phyloP scores from a whole-genome alignment of 1,284 basidiomycete genomes.

The Cryptococcus sp. region DNA sequence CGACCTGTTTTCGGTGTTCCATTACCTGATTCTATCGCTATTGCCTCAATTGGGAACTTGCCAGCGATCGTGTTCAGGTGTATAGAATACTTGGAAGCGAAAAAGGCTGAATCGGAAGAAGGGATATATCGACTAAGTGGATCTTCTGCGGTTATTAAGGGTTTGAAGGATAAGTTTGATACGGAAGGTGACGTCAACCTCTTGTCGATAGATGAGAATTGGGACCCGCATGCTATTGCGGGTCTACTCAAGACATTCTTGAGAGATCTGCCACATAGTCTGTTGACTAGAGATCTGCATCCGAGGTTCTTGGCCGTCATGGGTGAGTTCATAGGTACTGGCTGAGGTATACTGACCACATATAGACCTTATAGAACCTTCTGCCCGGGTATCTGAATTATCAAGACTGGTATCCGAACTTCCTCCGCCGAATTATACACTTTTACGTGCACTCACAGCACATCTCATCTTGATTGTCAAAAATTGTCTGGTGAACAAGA shows the following conservation, averaged over 20 bases:
- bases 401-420: constrained; percentile 78
- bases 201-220: constrained; percentile 76
- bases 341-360: constrained; percentile 3
- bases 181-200: constrained; percentile 89
- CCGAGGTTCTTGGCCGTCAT: constrained; percentile 82
- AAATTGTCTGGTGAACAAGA: constrained; percentile 87
- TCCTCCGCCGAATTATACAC: constrained; percentile 87
- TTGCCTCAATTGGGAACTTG: constrained; percentile 81
- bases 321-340: constrained; percentile 56
- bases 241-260: constrained; percentile 86
- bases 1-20: constrained; percentile 86
- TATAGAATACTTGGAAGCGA: constrained; percentile 82
- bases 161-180: constrained; percentile 88
- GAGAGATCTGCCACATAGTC: constrained; percentile 81
- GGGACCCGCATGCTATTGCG: constrained; percentile 92
- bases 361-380: constrained; percentile 76
- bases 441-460: constrained; percentile 88
- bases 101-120: constrained; percentile 91
- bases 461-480: constrained; percentile 93
- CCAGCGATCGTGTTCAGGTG: constrained; percentile 93
- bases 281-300: constrained; percentile 86
- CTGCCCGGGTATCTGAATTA: constrained; percentile 82
- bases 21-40: constrained; percentile 78
- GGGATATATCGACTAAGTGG: constrained; percentile 95
- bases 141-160: constrained; percentile 89